Evolutionary conservation across 768 basidiomycete species (phyloP).

Genomic region (Tylopilus intermedius): DNA sequence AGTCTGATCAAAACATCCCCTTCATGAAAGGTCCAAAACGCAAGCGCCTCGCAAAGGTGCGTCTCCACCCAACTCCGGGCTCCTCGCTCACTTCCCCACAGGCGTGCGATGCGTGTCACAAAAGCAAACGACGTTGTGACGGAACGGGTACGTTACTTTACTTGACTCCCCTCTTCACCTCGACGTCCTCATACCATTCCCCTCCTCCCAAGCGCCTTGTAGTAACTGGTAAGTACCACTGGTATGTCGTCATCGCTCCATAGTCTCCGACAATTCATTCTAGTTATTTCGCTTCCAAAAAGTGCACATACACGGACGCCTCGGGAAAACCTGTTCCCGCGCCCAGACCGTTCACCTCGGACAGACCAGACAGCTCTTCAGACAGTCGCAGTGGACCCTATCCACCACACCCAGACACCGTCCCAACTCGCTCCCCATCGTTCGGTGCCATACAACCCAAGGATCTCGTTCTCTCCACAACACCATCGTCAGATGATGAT

Average conservation of each 20-base stretch:
- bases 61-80: conserved; percentile 6
- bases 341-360: conserved; percentile 48
- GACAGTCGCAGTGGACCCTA: conserved; percentile 22
- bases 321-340: conserved; percentile 78
- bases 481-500: conserved; percentile 36
- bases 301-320: conserved; percentile 76
- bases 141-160: conserved; percentile 55
- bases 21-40: conserved; percentile 51
- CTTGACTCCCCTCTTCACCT: conserved; percentile 1
- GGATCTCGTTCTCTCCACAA: conserved; percentile 10
- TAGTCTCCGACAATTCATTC: conserved; percentile 6
- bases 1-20: conserved; percentile 32
- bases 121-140: conserved; percentile 79
- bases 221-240: conserved; percentile 61
- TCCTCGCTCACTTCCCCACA: conserved; percentile 19
- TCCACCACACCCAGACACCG: conserved; percentile 15
- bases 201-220: conserved; percentile 53
- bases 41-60: conserved; percentile 49
- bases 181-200: not conserved
- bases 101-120: conserved; percentile 82
- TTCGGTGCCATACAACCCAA: conserved; percentile 9
- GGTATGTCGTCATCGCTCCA: not conserved
- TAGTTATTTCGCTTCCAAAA: conserved; percentile 78
- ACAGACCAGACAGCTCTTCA: conserved; percentile 27
- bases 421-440: conserved; percentile 13